Conservation (phyloP, 2,329 filamentous ascomycete genomes). For the Aureobasidium sp. region DNA sequence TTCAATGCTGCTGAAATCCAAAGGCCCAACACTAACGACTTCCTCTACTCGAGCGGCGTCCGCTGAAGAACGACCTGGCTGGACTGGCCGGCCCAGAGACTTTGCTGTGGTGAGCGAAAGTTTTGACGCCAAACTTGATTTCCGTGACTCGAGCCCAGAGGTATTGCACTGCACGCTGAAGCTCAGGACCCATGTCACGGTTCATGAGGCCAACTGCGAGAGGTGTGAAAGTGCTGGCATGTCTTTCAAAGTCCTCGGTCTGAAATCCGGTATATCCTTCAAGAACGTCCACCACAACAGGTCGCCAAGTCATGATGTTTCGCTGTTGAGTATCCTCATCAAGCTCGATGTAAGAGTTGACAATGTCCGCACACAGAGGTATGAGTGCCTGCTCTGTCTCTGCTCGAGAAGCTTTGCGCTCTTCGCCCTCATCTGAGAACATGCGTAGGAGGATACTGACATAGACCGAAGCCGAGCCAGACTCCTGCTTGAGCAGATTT, state of each 20-base stretch:
- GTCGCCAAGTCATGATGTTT: constrained; percentile 94
- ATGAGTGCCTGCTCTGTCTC: constrained; percentile 90
- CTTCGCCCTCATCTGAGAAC: constrained; percentile 84
- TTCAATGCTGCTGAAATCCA: neutral
- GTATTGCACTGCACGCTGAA: constrained; percentile 69
- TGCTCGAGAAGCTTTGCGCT: constrained; percentile 68
- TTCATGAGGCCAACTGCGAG: constrained; percentile 73
- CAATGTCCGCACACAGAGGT: constrained; percentile 90
- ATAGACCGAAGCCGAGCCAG: constrained; percentile 85
- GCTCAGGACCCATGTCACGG: constrained; percentile 72
- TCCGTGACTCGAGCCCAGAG: constrained; percentile 80
- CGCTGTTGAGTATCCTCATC: constrained; percentile 96
- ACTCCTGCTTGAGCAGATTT: constrained; percentile 95
- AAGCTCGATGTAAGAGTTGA: constrained; percentile 73
- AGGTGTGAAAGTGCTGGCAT: constrained; percentile 80
- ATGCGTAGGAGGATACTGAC: constrained; percentile 93
- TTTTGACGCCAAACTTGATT: constrained; percentile 44
- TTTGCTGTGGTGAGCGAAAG: neutral
- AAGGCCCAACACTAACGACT: neutral
- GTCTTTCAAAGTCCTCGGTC: constrained; percentile 66
- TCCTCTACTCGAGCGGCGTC: constrained; percentile 5
- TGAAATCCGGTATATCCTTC: constrained; percentile 88
- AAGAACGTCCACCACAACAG: constrained; percentile 92
- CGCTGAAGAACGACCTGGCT: neutral
- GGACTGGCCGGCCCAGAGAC: neutral